These are phyloP conservation scores for Lepiota subincarnata DNA, from an alignment of 768 basidiomycete species.

Conservation along the genomic window DNA sequence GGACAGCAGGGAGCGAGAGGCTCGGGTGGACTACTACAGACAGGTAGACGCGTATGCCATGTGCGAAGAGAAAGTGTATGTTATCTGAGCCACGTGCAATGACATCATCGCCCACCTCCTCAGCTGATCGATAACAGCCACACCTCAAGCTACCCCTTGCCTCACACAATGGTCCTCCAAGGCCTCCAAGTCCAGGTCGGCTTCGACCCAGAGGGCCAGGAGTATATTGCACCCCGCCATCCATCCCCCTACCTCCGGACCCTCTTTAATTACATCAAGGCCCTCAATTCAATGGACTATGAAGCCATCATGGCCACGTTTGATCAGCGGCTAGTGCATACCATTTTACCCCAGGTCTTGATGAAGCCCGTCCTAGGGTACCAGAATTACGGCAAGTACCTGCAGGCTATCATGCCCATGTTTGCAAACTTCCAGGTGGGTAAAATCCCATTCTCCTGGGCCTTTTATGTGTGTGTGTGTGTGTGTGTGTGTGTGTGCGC, in stretches of 20 bases:
- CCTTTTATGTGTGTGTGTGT: not conserved
- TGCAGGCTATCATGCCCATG: conserved; percentile 22
- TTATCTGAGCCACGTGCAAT: conserved; percentile 36
- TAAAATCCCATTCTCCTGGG: not conserved
- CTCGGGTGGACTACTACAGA: conserved; percentile 50
- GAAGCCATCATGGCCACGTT: conserved; percentile 26
- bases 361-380: conserved; percentile 32
- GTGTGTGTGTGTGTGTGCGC: not conserved
- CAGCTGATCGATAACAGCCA: conserved; percentile 11
- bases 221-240: conserved; percentile 17
- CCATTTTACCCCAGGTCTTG: conserved; percentile 30
- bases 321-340: conserved; percentile 30
- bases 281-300: conserved; percentile 27
- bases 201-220: conserved; percentile 9
- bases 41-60: conserved; percentile 48
- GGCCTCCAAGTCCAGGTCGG: conserved; percentile 6
- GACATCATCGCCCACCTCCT: conserved; percentile 11
- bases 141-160: not conserved
- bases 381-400: conserved; percentile 28
- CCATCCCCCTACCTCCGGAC: conserved; percentile 31
- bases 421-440: conserved; percentile 27
- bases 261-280: conserved; percentile 29
- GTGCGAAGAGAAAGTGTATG: conserved; percentile 55
- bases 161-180: not conserved
- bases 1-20: conserved; percentile 39